Conservation (phyloP, 2,329 filamentous ascomycete genomes). For the Colletotrichum karsti region DNA sequence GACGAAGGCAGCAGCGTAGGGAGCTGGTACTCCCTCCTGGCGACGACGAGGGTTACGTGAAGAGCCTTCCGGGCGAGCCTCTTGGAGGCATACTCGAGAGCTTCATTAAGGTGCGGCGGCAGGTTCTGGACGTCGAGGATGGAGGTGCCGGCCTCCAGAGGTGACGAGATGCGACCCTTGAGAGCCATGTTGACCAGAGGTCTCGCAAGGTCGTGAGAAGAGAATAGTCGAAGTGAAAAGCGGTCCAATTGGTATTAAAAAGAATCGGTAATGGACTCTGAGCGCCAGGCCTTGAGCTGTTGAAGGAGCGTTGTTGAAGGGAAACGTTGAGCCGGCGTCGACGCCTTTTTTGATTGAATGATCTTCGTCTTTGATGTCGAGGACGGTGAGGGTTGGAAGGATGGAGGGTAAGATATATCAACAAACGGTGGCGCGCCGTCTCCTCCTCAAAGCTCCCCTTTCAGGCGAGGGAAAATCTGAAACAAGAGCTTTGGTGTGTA, state of each 20-base stretch:
- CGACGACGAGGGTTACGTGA: slow-evolving; percentile 65
- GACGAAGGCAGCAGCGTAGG: slow-evolving; percentile 44
- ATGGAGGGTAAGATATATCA: slow-evolving; percentile 13
- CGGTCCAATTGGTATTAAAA: not conserved
- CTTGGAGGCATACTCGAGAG: slow-evolving; percentile 66
- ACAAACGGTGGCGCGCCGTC: not conserved
- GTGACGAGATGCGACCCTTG: slow-evolving; percentile 68
- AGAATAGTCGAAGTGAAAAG: not conserved
- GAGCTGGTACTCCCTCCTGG: slow-evolving; percentile 64
- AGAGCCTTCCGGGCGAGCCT: slow-evolving; percentile 63
- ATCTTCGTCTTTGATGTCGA: not conserved
- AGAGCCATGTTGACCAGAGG: slow-evolving; percentile 46
- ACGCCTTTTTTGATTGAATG: slow-evolving; percentile 17
- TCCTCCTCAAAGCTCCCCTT: not conserved
- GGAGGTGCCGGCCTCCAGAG: slow-evolving; percentile 69
- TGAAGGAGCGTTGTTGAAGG: not conserved
- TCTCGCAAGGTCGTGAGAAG: slow-evolving; percentile 7
- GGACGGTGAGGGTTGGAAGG: not conserved
- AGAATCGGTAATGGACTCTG: not conserved
- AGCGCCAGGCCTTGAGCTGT: slow-evolving; percentile 25
- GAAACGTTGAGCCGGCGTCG: slow-evolving; percentile 2
- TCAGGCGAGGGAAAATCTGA: slow-evolving; percentile 13
- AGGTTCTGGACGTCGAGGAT: slow-evolving; percentile 66
- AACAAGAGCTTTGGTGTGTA: slow-evolving; percentile 24
- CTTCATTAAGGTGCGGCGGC: slow-evolving; percentile 61